Conservation (phyloP, 257 asterid species). For the Solanum gracilifrons region DNA sequence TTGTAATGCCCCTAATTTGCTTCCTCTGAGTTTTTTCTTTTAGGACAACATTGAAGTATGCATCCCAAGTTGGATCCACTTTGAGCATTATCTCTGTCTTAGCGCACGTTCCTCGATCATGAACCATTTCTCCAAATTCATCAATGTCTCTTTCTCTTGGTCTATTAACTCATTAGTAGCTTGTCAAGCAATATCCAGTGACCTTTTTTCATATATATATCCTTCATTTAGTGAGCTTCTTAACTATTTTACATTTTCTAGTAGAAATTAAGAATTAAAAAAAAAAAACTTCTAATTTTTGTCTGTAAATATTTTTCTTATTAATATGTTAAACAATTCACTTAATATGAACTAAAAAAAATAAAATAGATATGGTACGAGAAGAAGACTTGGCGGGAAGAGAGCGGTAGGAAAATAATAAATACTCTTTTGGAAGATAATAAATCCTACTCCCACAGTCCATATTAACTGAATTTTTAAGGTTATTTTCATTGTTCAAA, state of each 20-base stretch:
- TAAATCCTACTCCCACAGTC: neutral
- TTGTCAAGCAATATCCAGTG: neutral
- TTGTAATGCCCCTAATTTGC: neutral
- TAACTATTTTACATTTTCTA: too few relatives aligned
- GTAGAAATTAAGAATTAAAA: too few relatives aligned
- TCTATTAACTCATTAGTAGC: too few relatives aligned
- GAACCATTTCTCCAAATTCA: neutral
- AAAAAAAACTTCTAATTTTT: too few relatives aligned
- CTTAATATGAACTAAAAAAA: neutral
- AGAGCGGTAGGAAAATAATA: neutral
- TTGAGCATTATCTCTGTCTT: neutral
- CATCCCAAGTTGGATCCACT: neutral
- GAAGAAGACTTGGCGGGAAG: neutral
- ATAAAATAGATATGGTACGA: neutral
- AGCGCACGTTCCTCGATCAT: neutral
- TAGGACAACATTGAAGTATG: neutral
- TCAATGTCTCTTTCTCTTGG: neutral
- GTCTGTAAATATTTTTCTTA: too few relatives aligned
- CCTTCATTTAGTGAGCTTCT: neutral
- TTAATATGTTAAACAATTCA: neutral
- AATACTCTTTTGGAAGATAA: neutral
- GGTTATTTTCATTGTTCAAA: too few relatives aligned
- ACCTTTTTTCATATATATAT: too few relatives aligned
- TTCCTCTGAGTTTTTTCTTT: neutral
- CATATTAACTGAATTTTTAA: neutral